phyloP scores from a whole-genome alignment of 768 basidiomycete genomes.

The Trametes cinnabarina region DNA sequence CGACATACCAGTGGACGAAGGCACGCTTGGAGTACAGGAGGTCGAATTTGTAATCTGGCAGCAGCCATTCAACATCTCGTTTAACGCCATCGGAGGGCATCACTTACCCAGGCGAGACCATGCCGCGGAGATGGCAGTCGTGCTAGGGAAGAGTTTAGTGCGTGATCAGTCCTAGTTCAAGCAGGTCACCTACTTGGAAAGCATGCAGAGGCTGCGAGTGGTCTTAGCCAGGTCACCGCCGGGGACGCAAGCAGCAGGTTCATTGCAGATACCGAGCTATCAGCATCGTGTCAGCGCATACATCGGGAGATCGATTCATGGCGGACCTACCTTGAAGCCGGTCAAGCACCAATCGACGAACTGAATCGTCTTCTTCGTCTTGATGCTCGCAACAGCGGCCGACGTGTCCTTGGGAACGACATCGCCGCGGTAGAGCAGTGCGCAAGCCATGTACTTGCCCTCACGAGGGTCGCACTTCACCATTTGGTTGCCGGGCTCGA shows the following conservation, averaged over 20 bases:
- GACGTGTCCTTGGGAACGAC: constrained; percentile 97
- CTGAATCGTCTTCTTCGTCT: constrained; percentile 97
- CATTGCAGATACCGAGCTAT: constrained; percentile 94
- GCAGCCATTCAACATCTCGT: not conserved
- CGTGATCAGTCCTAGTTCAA: not conserved
- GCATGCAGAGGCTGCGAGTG: constrained; percentile 94
- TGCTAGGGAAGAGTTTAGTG: constrained; percentile 43
- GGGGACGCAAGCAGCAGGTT: constrained; percentile 88
- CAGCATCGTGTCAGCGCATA: not conserved
- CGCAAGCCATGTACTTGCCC: constrained; percentile 99
- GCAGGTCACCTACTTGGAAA: constrained; percentile 66
- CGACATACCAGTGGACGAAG: constrained; percentile 93
- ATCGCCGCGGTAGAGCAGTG: constrained; percentile 90
- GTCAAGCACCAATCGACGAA: constrained; percentile 99
- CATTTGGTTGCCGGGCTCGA: constrained; percentile 97
- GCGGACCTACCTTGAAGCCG: constrained; percentile 72
- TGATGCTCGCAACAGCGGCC: constrained; percentile 88
- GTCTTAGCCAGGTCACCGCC: constrained; percentile 95
- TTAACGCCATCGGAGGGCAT: not conserved
- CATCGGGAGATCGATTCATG: no score
- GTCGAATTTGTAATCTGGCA: constrained; percentile 94
- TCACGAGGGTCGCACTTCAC: constrained; percentile 95
- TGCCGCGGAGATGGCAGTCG: constrained; percentile 89
- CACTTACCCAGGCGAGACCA: constrained; percentile 80
- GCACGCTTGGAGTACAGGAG: constrained; percentile 96